Evolutionary conservation across 139 green algal genomes (phyloP).

Genomic region (Micractinium sp.): DNA sequence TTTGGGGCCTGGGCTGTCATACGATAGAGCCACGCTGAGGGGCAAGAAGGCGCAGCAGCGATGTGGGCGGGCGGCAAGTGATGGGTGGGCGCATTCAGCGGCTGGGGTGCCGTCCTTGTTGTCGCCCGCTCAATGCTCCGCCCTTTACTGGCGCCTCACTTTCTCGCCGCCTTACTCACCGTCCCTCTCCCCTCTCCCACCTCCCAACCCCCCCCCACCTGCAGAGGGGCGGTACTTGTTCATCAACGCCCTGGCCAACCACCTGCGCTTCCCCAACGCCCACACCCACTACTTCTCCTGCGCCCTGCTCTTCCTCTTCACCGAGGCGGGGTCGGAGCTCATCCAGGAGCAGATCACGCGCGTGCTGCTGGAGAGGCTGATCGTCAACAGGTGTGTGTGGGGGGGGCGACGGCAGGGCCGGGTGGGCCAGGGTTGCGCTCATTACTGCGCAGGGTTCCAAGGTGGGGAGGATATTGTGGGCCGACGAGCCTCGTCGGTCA

Average conservation of each 20-base stretch:
- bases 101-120: neutral
- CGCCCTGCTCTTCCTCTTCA: constrained; percentile 94
- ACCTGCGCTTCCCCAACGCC: constrained; percentile 98
- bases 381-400: constrained; percentile 87
- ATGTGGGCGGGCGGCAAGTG: neutral
- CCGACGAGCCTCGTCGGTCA: too few species aligned
- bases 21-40: neutral
- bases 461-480: too few species aligned
- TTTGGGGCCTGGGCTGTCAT: neutral
- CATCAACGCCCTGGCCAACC: constrained; percentile 97
- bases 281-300: constrained; percentile 99
- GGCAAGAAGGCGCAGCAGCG: neutral
- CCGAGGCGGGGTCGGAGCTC: constrained; percentile 74
- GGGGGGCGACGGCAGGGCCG: neutral
- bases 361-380: constrained; percentile 97
- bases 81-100: neutral
- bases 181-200: neutral
- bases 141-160: neutral
- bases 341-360: constrained; percentile 97
- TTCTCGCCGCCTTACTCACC: neutral
- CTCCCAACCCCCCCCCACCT: constrained; percentile 38
- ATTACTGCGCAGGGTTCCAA: too few species aligned
- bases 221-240: constrained; percentile 94
- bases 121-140: neutral
- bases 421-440: too few species aligned